phyloP scores from a whole-genome alignment of 768 basidiomycete genomes.

The Phylloporus arenicola region DNA sequence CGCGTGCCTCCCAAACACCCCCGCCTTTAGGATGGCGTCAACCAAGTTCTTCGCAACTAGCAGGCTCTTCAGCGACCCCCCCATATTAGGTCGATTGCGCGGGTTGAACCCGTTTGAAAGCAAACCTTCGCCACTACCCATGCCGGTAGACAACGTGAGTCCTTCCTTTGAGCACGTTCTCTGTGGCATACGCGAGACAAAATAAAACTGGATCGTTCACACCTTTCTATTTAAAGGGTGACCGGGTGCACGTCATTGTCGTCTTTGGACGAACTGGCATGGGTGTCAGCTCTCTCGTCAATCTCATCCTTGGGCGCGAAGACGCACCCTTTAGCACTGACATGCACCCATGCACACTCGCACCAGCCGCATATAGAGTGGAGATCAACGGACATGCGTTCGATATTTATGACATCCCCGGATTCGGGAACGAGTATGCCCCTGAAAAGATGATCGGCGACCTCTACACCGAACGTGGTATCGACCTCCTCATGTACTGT shows the following conservation, averaged over 20 bases:
- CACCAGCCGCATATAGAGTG: slow-evolving; percentile 22
- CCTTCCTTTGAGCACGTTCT: not conserved
- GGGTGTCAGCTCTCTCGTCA: slow-evolving; percentile 30
- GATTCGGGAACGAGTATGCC: slow-evolving; percentile 18
- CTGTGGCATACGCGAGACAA: not conserved
- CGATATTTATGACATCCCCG: slow-evolving; percentile 29
- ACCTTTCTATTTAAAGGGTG: slow-evolving; percentile 15
- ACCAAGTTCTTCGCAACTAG: slow-evolving; percentile 16
- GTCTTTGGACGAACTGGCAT: slow-evolving; percentile 32
- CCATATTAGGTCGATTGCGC: slow-evolving; percentile 21
- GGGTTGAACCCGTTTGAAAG: slow-evolving; percentile 22
- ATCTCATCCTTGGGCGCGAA: slow-evolving; percentile 29
- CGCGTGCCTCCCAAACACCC: slow-evolving; percentile 4
- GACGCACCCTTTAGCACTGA: slow-evolving; percentile 30
- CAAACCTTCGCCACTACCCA: slow-evolving; percentile 18
- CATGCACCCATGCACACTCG: slow-evolving; percentile 26
- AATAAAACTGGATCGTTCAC: not conserved
- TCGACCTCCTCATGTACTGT: slow-evolving; percentile 30
- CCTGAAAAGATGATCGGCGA: slow-evolving; percentile 23
- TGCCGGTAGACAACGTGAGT: slow-evolving; percentile 30
- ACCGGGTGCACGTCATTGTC: slow-evolving; percentile 29
- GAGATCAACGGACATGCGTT: slow-evolving; percentile 28
- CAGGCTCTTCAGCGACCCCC: slow-evolving; percentile 21
- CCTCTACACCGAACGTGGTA: slow-evolving; percentile 28
- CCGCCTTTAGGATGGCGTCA: slow-evolving; percentile 19